These are phyloP conservation scores for Arthrobotrys sphaeroides DNA, from an alignment of 2,329 filamentous ascomycete species.

Conservation along the genomic window DNA sequence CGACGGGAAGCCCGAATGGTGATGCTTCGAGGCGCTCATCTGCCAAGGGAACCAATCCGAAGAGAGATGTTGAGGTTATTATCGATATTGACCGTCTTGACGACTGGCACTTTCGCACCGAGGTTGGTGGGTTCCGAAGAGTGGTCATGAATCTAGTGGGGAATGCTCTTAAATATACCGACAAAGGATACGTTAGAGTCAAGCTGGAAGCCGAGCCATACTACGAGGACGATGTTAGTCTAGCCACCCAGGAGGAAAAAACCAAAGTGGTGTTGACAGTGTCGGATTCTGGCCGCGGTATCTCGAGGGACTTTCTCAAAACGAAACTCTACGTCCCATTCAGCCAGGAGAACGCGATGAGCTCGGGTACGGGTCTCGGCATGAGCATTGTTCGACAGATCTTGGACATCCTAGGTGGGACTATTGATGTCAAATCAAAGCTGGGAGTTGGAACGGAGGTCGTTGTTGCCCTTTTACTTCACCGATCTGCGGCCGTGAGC, in stretches of 20 bases:
- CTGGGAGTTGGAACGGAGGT: conserved; percentile 68
- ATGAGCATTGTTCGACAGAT: conserved; percentile 72
- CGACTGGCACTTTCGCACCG: conserved; percentile 67
- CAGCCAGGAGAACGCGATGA: conserved; percentile 70
- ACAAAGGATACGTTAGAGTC: conserved; percentile 65
- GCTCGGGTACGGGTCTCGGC: conserved; percentile 72
- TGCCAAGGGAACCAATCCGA: conserved; percentile 53
- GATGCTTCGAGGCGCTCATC: conserved; percentile 11
- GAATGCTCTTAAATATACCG: conserved; percentile 72
- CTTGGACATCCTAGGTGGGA: conserved; percentile 69
- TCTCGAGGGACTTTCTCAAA: conserved; percentile 70
- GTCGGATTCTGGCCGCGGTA: conserved; percentile 73
- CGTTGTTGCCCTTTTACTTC: conserved; percentile 64
- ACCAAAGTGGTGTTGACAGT: conserved; percentile 64
- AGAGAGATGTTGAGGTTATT: conserved; percentile 64
- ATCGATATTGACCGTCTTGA: conserved; percentile 66
- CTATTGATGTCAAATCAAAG: conserved; percentile 68
- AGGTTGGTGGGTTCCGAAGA: conserved; percentile 67
- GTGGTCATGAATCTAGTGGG: conserved; percentile 72
- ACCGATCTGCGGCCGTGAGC: conserved; percentile 4
- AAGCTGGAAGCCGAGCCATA: conserved; percentile 59
- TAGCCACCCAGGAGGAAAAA: conserved; percentile 33
- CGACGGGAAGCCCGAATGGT: conserved; percentile 1
- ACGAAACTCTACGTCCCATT: conserved; percentile 72
- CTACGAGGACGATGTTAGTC: conserved; percentile 18